These are phyloP conservation scores for Arbutus unedo DNA, from an alignment of 148 eudicot species.

Conservation along the genomic window DNA sequence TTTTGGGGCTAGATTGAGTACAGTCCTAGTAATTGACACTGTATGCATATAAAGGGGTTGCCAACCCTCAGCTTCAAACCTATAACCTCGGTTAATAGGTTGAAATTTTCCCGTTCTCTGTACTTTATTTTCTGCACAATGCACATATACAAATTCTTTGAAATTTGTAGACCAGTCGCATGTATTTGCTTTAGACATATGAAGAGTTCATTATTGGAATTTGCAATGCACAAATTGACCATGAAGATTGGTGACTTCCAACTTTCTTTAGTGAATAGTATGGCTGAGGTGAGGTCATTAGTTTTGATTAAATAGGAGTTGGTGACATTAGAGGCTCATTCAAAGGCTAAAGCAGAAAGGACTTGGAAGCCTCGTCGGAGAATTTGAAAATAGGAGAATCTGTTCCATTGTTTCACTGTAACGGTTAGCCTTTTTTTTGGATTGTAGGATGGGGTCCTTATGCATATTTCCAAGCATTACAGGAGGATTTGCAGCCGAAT, in stretches of 20 bases:
- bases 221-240: not conserved
- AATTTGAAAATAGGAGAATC: no score
- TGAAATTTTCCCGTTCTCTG: not conserved
- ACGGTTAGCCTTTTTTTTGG: not conserved
- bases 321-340: not conserved
- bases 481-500: conserved; percentile 10
- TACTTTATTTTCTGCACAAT: not conserved
- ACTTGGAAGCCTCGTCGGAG: no score
- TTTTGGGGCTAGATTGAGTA: no score
- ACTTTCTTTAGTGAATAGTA: not conserved
- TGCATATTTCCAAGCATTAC: conserved; percentile 34
- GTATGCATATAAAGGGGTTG: not conserved
- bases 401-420: not conserved
- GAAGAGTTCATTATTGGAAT: not conserved
- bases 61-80: not conserved
- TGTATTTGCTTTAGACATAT: not conserved
- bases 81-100: not conserved
- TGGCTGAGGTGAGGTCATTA: no score
- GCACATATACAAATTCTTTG: not conserved
- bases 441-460: conserved; percentile 36
- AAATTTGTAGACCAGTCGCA: not conserved
- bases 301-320: no score
- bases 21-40: not conserved
- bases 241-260: not conserved
- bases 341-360: not conserved